Evolutionary conservation across 768 basidiomycete species (phyloP), one percentile per base, ranked within the genome.

Genomic region (Leccinum broughii): DNA sequence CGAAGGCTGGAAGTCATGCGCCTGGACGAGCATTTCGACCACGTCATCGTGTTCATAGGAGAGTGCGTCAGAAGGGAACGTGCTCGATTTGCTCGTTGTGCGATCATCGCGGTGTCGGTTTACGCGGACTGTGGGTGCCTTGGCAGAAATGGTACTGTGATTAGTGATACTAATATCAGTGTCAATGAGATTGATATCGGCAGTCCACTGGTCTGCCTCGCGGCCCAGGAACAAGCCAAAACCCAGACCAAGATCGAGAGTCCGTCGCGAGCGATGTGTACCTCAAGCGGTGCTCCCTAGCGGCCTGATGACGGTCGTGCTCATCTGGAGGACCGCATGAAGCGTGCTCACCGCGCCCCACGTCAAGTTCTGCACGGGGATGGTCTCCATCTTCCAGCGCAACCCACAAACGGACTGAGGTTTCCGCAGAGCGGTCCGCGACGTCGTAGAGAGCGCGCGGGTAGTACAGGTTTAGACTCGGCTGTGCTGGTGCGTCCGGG

Each of bases 181-280:
- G 32, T 34, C 5, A 4, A 34, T 34, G 11, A 34, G 32, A 34
- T 34, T 34, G 32, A 34, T 34, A 34, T 34, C 11, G 32, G 32
- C 32, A 34, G 32, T 34, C 10, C 32, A 4, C 32, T 34, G 32
- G 32, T 34, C 32, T 11, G 32, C 11, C 32, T 34, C 32, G 32
- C 32, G 32, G 11, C 32, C 32, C 32, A 34, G 32, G 32, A 34
- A 34, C 32, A 34, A 34, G 32, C 11, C 32, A 34, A 34, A 34
- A n/a, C 17, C n/a, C 17, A 68, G 63, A 28, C 59, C 49, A 1
- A 53, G 56, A n/a, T 34, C 83, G 82, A 63, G 83, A 78, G 66
- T 87, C 85, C 22, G 81, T 84, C 3, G 83, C 83, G 52, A 87
- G 75, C 81, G 82, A 87, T 2, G 86, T 76, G 11, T 75, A 77